Percentiles rank a stretch among this genome's conserved stretches.
Evolutionary conservation across 225 moss, liverwort and hornwort species (phyloP).

Genomic region (Marchantia paleacea): DNA sequence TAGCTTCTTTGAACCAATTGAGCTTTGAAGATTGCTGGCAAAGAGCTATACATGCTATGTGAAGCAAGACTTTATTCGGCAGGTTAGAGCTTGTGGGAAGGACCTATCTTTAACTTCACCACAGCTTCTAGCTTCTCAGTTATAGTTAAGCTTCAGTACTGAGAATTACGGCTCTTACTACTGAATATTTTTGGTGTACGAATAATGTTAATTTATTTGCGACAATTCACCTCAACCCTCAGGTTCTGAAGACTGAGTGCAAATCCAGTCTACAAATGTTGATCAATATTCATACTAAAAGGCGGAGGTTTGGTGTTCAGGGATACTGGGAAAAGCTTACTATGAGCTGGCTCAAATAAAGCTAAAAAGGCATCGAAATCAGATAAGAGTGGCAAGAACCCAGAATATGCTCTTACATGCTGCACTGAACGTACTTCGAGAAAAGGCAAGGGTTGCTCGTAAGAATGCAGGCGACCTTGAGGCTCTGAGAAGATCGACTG

Average conservation of each 20-base stretch:
- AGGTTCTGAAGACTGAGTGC: neutral
- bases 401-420: constrained; percentile 78
- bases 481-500: constrained; percentile 46
- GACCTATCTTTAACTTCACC: too few species aligned
- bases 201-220: neutral
- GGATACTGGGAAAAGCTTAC: constrained; percentile 74
- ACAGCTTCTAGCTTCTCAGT: too few species aligned
- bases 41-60: too few species aligned
- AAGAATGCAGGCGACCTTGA: constrained; percentile 58
- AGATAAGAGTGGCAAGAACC: constrained; percentile 56
- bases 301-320: constrained; percentile 26
- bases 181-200: neutral
- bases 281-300: neutral
- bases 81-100: too few species aligned
- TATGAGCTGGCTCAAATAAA: constrained; percentile 89
- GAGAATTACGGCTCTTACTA: too few species aligned
- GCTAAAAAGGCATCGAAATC: constrained; percentile 58
- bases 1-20: too few species aligned
- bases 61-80: too few species aligned
- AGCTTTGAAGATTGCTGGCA: too few species aligned
- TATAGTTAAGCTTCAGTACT: too few species aligned
- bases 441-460: constrained; percentile 58
- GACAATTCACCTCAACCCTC: neutral
- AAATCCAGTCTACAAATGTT: neutral
- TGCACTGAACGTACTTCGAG: constrained; percentile 47